These are phyloP conservation scores for Teratosphaeria nubilosa DNA, from an alignment of 2,329 filamentous ascomycete species.

Conservation along the genomic window DNA sequence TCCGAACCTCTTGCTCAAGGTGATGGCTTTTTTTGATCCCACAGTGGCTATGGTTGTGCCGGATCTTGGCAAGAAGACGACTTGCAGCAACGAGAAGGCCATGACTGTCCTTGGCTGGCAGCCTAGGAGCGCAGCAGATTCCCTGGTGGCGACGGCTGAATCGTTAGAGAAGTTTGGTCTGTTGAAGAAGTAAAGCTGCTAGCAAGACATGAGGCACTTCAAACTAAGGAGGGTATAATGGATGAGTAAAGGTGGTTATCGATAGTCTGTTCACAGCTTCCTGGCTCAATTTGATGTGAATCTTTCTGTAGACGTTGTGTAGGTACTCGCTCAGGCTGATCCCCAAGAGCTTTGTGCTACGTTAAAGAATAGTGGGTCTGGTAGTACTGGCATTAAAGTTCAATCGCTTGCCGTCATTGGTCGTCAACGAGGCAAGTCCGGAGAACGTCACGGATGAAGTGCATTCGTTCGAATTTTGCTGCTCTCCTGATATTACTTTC, in stretches of 20 bases:
- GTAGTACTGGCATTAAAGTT: too few species aligned
- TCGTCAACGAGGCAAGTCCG: neutral
- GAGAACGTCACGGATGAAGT: neutral
- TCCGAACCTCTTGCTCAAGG: constrained; percentile 16
- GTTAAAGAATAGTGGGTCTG: too few species aligned
- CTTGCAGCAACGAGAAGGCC: constrained; percentile 17
- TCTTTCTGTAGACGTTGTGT: too few species aligned
- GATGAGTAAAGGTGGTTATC: too few species aligned
- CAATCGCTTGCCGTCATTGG: neutral
- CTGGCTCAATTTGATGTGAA: too few species aligned
- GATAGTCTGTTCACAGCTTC: too few species aligned
- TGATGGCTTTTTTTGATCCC: constrained; percentile 11
- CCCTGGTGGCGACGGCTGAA: constrained; percentile 13
- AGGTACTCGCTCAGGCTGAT: too few species aligned
- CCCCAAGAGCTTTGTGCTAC: too few species aligned
- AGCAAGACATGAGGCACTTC: neutral
- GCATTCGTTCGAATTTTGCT: neutral
- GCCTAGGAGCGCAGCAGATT: constrained; percentile 15
- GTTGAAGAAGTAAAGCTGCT: constrained; percentile 4
- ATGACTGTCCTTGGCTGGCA: constrained; percentile 16
- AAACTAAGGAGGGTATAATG: neutral
- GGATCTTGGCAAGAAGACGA: constrained; percentile 16
- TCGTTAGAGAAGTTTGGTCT: constrained; percentile 13
- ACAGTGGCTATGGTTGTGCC: constrained; percentile 11
- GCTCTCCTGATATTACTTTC: neutral